Base-by-base conservation (phyloP, 495 filamentous ascomycete species). In the Neurospora sp. region DNA sequence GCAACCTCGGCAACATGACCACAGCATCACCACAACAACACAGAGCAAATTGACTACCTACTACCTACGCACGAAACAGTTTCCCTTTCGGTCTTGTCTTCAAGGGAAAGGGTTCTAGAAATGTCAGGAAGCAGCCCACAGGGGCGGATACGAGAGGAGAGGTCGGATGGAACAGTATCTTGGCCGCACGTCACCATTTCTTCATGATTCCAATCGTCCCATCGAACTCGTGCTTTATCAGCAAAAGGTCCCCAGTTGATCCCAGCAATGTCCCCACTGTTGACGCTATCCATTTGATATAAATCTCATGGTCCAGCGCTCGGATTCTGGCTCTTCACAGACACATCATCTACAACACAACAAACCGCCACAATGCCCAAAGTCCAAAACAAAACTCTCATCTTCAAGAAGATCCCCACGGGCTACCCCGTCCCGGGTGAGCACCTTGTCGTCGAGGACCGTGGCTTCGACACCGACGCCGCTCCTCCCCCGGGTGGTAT, bases 401-500 rank as follows among this genome's bases (percentile, higher is more conserved):
- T 96, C 83, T 97, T 93, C 87, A 92, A 91, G 75, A 80, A 86
- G 69, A 74, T 92, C 75, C 94, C 94, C 42, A 77, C 80, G 46
- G 92, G 87, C 16, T 87, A 86, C 81, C 93, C 94, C 7, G 87
- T 91, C 11, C 76, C 87, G 1, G 94, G 94, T 38, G 81, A 96
- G 79, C 82, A 98, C 79, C 85, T 97, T 44, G 80, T 79, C n/a
- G 75, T 96, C 70, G 92, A 96, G 80, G 77, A 86, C 69, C 85
- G 84, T 41, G 80, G 84, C 12, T 90, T 95, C 82, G 92, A 95
- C 80, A 79, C 88, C 73, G 82, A 88, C n/a, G 83, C 88, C 39
- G 74, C 85, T 1, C 87, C 90, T 37, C 92, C 93, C 9, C 75
- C 85, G 41, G 90, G 91, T 74, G 93, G 94, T 40, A 78, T 97